Evolutionary conservation across 2,329 filamentous ascomycete species (phyloP).

Genomic region (Septoria petroselini): DNA sequence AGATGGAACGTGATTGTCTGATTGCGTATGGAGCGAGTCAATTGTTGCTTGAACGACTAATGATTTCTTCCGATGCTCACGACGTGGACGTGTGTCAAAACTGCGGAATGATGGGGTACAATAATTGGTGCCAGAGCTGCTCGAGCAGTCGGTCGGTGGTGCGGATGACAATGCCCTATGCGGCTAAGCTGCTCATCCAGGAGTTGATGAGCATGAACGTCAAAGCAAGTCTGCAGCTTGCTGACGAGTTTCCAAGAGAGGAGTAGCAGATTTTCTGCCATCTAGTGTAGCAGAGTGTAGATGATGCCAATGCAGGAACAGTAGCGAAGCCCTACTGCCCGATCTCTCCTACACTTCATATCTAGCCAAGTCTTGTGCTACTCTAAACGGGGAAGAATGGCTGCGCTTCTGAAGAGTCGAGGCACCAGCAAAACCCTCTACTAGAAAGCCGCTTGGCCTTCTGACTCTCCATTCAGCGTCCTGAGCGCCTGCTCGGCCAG

Average conservation of each 20-base stretch:
- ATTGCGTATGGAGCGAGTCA: slow-evolving; percentile 96
- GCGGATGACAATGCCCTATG: slow-evolving; percentile 95
- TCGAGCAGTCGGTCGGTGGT: slow-evolving; percentile 79
- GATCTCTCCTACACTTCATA: too few relatives aligned
- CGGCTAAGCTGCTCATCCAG: slow-evolving; percentile 91
- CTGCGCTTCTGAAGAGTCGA: background rate
- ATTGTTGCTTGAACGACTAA: slow-evolving; percentile 84
- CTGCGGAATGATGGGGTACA: slow-evolving; percentile 93
- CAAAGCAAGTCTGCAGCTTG: slow-evolving; percentile 83
- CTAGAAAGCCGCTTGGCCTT: slow-evolving; percentile 32
- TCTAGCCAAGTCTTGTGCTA: background rate
- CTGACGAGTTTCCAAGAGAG: slow-evolving; percentile 77
- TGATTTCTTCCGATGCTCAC: slow-evolving; percentile 89
- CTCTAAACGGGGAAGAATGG: too few relatives aligned
- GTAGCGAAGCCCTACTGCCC: background rate
- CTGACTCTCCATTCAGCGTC: slow-evolving; percentile 30
- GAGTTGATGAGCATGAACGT: slow-evolving; percentile 99
- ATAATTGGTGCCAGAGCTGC: slow-evolving; percentile 92
- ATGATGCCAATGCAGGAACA: too few relatives aligned
- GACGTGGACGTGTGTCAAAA: slow-evolving; percentile 89
- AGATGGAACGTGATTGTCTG: slow-evolving; percentile 98
- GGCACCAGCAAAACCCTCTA: slow-evolving; percentile 9
- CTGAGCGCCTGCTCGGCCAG: slow-evolving; percentile 49
- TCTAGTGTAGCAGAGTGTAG: too few relatives aligned
- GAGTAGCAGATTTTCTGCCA: slow-evolving; percentile 9